These are phyloP conservation scores for Nannochloris sp. DNA, from an alignment of 139 green algal species.

Conservation along the genomic window DNA sequence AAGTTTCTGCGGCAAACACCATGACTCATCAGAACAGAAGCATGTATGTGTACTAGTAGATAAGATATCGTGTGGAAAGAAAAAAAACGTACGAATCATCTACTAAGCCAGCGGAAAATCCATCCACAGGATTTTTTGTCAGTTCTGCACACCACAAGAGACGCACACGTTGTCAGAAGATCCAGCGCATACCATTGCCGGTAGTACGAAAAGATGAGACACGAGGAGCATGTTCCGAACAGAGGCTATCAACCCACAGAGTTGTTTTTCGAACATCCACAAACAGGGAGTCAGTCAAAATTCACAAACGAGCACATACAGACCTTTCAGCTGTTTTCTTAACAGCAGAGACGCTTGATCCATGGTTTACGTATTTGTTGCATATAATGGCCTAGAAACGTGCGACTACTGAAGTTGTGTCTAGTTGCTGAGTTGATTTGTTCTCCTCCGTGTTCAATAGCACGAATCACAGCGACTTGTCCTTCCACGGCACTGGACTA, in stretches of 20 bases:
- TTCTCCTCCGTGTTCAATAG: background rate
- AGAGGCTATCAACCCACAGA: background rate
- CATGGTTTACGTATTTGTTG: background rate
- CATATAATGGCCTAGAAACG: background rate
- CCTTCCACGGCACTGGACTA: too few relatives aligned
- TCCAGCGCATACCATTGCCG: too few relatives aligned
- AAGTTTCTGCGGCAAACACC: constrained; percentile 53
- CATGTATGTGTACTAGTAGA: background rate
- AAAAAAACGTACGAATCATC: constrained; percentile 65
- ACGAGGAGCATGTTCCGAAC: too few relatives aligned
- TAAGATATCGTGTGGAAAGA: background rate
- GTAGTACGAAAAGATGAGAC: too few relatives aligned
- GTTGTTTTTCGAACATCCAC: background rate
- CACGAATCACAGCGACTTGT: too few relatives aligned
- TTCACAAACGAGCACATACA: background rate
- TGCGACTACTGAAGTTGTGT: background rate
- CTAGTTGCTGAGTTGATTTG: background rate
- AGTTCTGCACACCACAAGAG: constrained; percentile 66
- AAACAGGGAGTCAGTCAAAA: background rate
- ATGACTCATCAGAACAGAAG: too few relatives aligned
- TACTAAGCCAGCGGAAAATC: constrained; percentile 93
- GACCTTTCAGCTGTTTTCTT: constrained; percentile 87
- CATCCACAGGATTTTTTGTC: constrained; percentile 91
- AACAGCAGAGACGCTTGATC: constrained; percentile 83
- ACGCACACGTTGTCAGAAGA: too few relatives aligned